Base-by-base conservation (phyloP, 495 filamentous ascomycete species). In the Elasticomyces elasticus region DNA sequence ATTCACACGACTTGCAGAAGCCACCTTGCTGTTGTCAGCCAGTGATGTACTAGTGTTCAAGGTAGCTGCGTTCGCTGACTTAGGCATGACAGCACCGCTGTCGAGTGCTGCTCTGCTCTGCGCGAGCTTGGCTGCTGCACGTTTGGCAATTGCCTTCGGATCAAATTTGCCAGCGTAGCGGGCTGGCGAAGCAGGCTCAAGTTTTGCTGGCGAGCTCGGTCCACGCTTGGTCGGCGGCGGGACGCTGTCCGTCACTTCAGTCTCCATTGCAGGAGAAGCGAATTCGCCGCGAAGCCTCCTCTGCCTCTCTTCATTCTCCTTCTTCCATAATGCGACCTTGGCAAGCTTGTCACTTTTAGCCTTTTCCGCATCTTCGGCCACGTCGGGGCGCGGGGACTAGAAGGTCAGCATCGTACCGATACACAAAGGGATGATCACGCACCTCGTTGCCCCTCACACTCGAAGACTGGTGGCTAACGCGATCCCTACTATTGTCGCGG, bases 141-240 rank as follows among this genome's bases (percentile, higher is more conserved):
- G 58, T 66, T 86, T 89, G 0, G 79, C 85, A 51, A 92, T 90
- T 0, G 84, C 83, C 65, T 94, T 94, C 0, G 86, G 87, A 59
- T 95, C 86, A 58, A 94, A 95, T 66, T 94, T 95, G 51, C 87
- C 86, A 26, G 79, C 72, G 61, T 86, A 89, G 5, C 79, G 71
- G 22, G 74, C 66, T 4, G 80, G 72, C 13, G 79, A 74, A 37
- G 67, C 56, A 33, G 68, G 63, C 35, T 63, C n/a, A 17, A 30
- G 25, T 28, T 49, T 25, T 2, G 23, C 25, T 9, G 24, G 25
- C n/a, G 24, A 30, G 45, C n/a, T 31, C 25, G 25, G 45, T 5
- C 2, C 25, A 5, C 15, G n/a, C 2, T 11, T 19, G 9, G 25
- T 5, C 11, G 15, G 24, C 15, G 45, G 45, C 22, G 45, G 33